Base-by-base conservation (phyloP, 108 stramenopile species). In the Nitzschia sp. region DNA sequence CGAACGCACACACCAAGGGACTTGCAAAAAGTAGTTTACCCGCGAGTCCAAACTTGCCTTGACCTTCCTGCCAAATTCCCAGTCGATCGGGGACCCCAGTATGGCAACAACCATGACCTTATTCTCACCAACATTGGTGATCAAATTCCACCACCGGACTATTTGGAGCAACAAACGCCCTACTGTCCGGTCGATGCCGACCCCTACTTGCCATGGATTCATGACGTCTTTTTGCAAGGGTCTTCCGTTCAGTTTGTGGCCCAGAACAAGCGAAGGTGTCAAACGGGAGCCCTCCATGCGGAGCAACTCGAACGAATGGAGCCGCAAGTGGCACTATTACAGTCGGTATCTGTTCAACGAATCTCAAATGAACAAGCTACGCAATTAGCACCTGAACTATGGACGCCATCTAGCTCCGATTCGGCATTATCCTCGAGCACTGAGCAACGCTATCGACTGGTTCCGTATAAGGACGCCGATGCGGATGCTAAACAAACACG, bases 241-340 rank as follows among this genome's bases (percentile, higher is more conserved):
- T 60, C 82, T 28, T 80, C 79, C 0, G 71, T 90, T 36, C 68
- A 90, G 49, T 81, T 90, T 59, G 70, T 90, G 55, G 89, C 85
- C 8, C 89, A 90, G 48, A 90, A 90, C 68, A 86, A 81, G 67
- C 81, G 89, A n/a, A 71, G 84, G 32, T 90, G 89, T 64, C 82
- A 84, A 57, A 82, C 89, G 8, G 88, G 88, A n/a, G 70, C 68
- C 17, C 25, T 54, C 1, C 77, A 76, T 59, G 30, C 26, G 25
- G 59, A 68, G 5, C 78, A 84, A 53, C 64, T 85, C 30, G 25
- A 80, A 46, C 67, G 74, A 0, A 58, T 89, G 54, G 72, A 79
- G 54, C 88, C 88, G 0, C 88, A 89, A 72, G 83, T 89, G 0
- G 81, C 88, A 25, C 64, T 89, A 27, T 70, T 89, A 70, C 88